Percentiles rank a stretch among this genome's conserved stretches.
Evolutionary conservation across 2,329 filamentous ascomycete species (phyloP).

Genomic region (Aureobasidium sp.): DNA sequence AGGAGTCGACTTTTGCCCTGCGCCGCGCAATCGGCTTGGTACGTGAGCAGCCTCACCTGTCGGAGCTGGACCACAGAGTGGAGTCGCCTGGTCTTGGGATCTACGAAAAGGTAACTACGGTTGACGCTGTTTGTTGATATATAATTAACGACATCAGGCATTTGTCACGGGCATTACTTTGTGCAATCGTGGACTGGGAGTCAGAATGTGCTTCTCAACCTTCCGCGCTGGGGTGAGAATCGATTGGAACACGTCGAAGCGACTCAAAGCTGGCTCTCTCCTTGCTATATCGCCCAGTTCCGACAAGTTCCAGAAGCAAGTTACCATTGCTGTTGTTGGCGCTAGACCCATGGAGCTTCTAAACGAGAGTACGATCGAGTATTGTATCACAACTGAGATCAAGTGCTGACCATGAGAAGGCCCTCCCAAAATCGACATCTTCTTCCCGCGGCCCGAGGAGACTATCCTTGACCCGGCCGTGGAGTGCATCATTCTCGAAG

Average conservation of each 20-base stretch:
- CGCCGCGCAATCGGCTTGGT: conserved; percentile 58
- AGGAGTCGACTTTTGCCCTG: conserved; percentile 64
- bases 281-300: conserved; percentile 48
- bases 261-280: conserved; percentile 48
- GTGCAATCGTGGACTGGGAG: conserved; percentile 55
- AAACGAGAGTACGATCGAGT: conserved; percentile 44
- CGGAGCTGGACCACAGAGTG: conserved; percentile 43
- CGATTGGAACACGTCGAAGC: conserved; percentile 57
- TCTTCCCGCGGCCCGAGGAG: conserved; percentile 57
- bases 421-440: conserved; percentile 66
- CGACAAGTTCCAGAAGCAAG: conserved; percentile 59
- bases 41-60: conserved; percentile 45
- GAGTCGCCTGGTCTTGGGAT: conserved; percentile 45
- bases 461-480: conserved; percentile 60
- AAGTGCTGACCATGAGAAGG: not conserved
- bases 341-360: conserved; percentile 58
- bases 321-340: conserved; percentile 65
- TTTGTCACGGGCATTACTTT: conserved; percentile 60
- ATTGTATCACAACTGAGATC: too few relatives aligned
- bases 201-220: conserved; percentile 64
- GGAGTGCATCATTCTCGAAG: conserved; percentile 74
- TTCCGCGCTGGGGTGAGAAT: conserved; percentile 59
- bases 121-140: not conserved
- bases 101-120: conserved; percentile 57
- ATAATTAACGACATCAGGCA: conserved; percentile 43